Base-by-base conservation (phyloP, 352 stramenopile genomes). In the Aphanomyces astaci region DNA sequence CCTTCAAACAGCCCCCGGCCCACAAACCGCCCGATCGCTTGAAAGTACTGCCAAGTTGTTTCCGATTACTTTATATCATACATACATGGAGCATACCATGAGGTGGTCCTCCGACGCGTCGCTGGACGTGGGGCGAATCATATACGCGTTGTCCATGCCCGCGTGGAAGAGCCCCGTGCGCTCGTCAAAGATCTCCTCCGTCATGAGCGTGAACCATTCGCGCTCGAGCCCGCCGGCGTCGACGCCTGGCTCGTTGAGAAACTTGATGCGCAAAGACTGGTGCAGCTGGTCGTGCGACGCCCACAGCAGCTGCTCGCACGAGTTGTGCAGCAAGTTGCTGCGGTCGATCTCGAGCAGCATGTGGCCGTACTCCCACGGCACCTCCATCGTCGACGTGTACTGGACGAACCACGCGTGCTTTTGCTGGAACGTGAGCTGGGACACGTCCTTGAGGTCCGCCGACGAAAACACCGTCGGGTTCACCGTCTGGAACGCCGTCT, bases 201-300 rank as follows among this genome's bases (percentile, higher is more conserved):
- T 92, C 82, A 96, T 90, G 19, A 97, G 75, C 27, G 82, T 90
- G 72, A 96, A 96, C 90, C 90, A 97, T 71, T 96, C 90, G 5
- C 90, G 83, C 54, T 95, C 87, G 9, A 97, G 76, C 49, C 90
- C 90, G 22, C 90, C 90, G 3, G 89, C 90, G 75, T 97, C 90
- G 10, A 96, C 83, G n/a, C 90, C 90, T 17, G 86, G 85, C 39
- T 97, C 90, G 66, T 95, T 92, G 5, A 88, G 78, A 75, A 97
- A 97, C 67, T 95, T 92, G 66, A 96, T 92, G 43, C 88, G 79
- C 25, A 96, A 75, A 36, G 86, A 94, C 69, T 94, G 85, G 36
- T 94, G 84, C 3, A 97, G 75, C 53, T 96, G 85, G 54, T 91
- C 85, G 1, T 78, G 78, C 9, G 82, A 88, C 3, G 91, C 87